Evolutionary conservation across 2,329 filamentous ascomycete genomes (phyloP).

Genomic region (Hymenoscyphus infarciens): DNA sequence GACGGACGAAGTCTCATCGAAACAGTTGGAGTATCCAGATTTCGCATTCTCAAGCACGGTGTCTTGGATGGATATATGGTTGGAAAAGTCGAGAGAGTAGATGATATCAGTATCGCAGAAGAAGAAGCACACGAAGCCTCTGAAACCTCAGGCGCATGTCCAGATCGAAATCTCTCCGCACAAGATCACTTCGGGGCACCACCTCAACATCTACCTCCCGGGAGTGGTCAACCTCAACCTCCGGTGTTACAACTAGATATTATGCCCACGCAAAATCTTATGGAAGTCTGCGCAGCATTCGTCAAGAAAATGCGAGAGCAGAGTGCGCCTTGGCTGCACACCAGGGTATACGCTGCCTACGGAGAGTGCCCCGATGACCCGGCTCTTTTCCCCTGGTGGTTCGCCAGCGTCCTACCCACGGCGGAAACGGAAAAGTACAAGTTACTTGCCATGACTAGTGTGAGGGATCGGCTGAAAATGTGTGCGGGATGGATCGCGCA

Average conservation of each 20-base stretch:
- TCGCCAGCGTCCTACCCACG: conserved; percentile 76
- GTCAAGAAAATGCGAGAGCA: conserved; percentile 64
- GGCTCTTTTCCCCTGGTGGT: conserved; percentile 83
- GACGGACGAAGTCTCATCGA: conserved; percentile 83
- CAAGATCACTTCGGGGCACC: conserved; percentile 23
- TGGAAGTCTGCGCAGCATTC: conserved; percentile 64
- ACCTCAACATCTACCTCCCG: conserved; percentile 13
- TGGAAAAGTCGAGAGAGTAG: conserved; percentile 70
- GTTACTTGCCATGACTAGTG: conserved; percentile 68
- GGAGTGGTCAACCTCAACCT: neutral
- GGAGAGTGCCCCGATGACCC: conserved; percentile 73
- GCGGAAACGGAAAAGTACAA: conserved; percentile 75
- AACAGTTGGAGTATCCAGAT: conserved; percentile 71
- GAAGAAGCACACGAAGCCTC: conserved; percentile 73
- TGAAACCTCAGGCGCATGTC: conserved; percentile 46
- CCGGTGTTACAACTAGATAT: conserved; percentile 28
- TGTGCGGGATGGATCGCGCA: conserved; percentile 74
- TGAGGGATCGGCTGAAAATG: conserved; percentile 78
- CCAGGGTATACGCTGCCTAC: conserved; percentile 68
- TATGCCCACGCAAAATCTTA: conserved; percentile 64
- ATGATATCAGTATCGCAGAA: conserved; percentile 77
- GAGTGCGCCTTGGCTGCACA: conserved; percentile 71
- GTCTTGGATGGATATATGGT: conserved; percentile 74
- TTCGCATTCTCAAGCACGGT: conserved; percentile 63
- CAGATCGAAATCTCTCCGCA: conserved; percentile 17